Evolutionary conservation across 2,329 filamentous ascomycete genomes (phyloP).

Genomic region (Clonostachys sp.): DNA sequence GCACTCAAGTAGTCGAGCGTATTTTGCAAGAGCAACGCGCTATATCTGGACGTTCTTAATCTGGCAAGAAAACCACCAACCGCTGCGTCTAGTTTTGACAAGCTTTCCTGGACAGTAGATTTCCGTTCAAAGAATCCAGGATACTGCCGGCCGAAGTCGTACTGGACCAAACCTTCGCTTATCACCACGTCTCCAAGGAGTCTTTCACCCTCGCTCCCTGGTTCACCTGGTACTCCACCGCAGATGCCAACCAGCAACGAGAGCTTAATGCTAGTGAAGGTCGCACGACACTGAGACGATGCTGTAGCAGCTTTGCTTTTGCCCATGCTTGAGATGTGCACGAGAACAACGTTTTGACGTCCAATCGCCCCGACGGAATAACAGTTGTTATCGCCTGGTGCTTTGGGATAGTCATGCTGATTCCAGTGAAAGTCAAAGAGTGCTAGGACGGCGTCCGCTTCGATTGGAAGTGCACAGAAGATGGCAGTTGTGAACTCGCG

Average conservation of each 20-base stretch:
- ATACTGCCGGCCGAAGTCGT: conserved; percentile 18
- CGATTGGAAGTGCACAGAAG: conserved; percentile 5
- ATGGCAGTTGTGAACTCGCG: conserved; percentile 2
- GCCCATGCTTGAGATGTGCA: conserved; percentile 15
- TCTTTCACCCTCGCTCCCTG: conserved; percentile 7
- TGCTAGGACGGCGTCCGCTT: conserved; percentile 6
- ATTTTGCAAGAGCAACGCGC: neutral
- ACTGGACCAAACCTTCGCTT: conserved; percentile 17
- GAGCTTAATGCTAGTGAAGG: conserved; percentile 21
- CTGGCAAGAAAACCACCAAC: conserved; percentile 9
- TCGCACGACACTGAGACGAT: conserved; percentile 17
- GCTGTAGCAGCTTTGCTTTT: conserved; percentile 17
- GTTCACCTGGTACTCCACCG: conserved; percentile 20
- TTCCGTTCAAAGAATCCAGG: conserved; percentile 13
- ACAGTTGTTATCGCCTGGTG: neutral
- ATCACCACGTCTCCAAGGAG: conserved; percentile 23
- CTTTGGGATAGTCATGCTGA: neutral
- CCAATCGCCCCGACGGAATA: conserved; percentile 12
- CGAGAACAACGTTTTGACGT: conserved; percentile 15
- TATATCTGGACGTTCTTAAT: conserved; percentile 4
- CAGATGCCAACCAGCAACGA: conserved; percentile 31
- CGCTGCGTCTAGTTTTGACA: conserved; percentile 16
- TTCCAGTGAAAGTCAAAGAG: conserved; percentile 3
- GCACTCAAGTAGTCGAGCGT: neutral
- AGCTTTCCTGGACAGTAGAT: conserved; percentile 13